phyloP scores from a whole-genome alignment of 2,329 filamentous ascomycete species.

The Penicillium aurantiogriseum region DNA sequence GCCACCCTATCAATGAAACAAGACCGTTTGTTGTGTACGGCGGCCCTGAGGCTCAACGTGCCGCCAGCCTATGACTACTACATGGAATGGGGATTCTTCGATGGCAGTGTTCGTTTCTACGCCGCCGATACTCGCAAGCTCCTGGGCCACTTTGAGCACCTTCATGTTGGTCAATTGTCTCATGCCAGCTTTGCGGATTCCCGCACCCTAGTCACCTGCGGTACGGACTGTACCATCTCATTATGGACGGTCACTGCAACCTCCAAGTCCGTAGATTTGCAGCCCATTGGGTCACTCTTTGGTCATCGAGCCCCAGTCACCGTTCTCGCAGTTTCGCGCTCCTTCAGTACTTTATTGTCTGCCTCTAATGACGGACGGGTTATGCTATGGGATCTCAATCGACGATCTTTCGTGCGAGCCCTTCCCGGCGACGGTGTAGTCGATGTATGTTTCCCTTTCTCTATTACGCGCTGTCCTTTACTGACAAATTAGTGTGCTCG shows the following conservation, averaged over 20 bases:
- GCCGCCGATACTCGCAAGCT: conserved; percentile 77
- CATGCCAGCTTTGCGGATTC: conserved; percentile 83
- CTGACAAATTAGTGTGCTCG: conserved; percentile 63
- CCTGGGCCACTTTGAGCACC: conserved; percentile 86
- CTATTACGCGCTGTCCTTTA: background rate
- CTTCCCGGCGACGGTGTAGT: conserved; percentile 58
- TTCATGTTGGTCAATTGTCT: conserved; percentile 87
- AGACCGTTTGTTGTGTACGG: conserved; percentile 79
- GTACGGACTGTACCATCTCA: conserved; percentile 86
- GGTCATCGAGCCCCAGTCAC: conserved; percentile 84
- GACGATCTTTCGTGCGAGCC: conserved; percentile 78
- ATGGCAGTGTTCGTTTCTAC: conserved; percentile 90
- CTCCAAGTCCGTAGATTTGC: conserved; percentile 72
- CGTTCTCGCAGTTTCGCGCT: conserved; percentile 77
- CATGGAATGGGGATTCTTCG: conserved; percentile 93
- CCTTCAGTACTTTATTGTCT: conserved; percentile 84
- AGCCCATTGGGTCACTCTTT: conserved; percentile 77
- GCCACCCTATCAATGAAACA: conserved; percentile 74
- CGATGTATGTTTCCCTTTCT: conserved; percentile 34
- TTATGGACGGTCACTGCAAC: conserved; percentile 71
- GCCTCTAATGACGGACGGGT: conserved; percentile 78
- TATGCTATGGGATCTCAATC: conserved; percentile 92
- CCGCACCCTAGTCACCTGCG: conserved; percentile 85
- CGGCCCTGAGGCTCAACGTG: conserved; percentile 81
- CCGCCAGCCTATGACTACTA: conserved; percentile 85